These are phyloP conservation scores for Pseudopithomyces chartarum DNA, from an alignment of 2,329 filamentous ascomycete genomes.

Conservation along the genomic window DNA sequence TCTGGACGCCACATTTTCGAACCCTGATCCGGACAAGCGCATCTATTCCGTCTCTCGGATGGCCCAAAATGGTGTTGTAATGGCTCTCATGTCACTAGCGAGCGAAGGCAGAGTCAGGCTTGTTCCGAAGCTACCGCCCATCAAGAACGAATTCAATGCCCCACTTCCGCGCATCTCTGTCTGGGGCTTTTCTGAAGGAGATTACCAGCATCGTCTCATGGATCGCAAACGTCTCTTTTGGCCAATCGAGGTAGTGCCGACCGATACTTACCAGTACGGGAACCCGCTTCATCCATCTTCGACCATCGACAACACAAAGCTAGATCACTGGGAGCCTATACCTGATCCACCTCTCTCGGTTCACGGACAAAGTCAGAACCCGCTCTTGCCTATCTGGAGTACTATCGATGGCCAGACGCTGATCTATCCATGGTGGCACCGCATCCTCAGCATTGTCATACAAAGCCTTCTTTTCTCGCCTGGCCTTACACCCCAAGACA, in stretches of 20 bases:
- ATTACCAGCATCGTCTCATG: slow-evolving; percentile 73
- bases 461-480: slow-evolving; percentile 68
- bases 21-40: slow-evolving; percentile 22
- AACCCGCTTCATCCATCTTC: slow-evolving; percentile 56
- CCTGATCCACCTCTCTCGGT: slow-evolving; percentile 36
- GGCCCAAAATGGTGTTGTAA: slow-evolving; percentile 67
- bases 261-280: slow-evolving; percentile 62
- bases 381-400: slow-evolving; percentile 71
- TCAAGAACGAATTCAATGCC: slow-evolving; percentile 51
- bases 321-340: slow-evolving; percentile 22
- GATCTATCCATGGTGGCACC: slow-evolving; percentile 63
- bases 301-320: slow-evolving; percentile 21
- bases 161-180: slow-evolving; percentile 54
- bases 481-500: slow-evolving; percentile 58
- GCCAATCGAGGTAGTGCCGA: slow-evolving; percentile 64
- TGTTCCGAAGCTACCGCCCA: slow-evolving; percentile 61
- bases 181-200: slow-evolving; percentile 72
- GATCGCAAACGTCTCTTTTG: slow-evolving; percentile 70
- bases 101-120: slow-evolving; percentile 62
- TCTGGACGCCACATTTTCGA: slow-evolving; percentile 61
- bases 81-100: slow-evolving; percentile 70
- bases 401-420: slow-evolving; percentile 69
- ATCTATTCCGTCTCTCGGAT: slow-evolving; percentile 58
- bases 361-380: slow-evolving; percentile 39
- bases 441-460: slow-evolving; percentile 65